Evolutionary conservation across 2,329 filamentous ascomycete species (phyloP).

Genomic region (Stemphylium lycopersici): DNA sequence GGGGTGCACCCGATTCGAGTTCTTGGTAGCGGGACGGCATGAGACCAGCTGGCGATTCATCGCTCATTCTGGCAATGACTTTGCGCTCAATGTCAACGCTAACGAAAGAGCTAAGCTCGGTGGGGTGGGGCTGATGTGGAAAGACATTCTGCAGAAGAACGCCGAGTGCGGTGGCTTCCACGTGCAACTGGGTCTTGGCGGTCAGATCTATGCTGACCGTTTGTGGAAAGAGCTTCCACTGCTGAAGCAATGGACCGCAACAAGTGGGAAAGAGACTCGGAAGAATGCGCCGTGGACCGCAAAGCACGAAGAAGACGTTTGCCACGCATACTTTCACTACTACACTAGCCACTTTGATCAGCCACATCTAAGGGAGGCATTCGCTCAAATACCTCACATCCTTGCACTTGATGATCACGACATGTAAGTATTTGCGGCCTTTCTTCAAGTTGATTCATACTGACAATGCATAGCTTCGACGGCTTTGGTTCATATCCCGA

Average conservation of each 20-base stretch:
- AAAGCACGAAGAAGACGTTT: conserved; percentile 91
- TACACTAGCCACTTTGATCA: conserved; percentile 99
- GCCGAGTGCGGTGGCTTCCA: conserved; percentile 96
- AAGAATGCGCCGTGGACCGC: conserved; percentile 93
- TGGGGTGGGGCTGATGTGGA: conserved; percentile 97
- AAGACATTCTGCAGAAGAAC: conserved; percentile 97
- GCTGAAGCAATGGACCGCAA: conserved; percentile 92
- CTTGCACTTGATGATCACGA: conserved; percentile 96
- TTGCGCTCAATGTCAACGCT: conserved; percentile 83
- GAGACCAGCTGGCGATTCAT: conserved; percentile 96
- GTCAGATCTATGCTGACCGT: conserved; percentile 93
- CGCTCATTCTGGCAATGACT: conserved; percentile 95
- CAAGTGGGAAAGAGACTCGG: conserved; percentile 89
- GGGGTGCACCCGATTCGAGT: conserved; percentile 97
- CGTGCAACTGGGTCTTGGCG: conserved; percentile 86
- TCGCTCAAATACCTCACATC: conserved; percentile 95
- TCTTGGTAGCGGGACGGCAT: conserved; percentile 86
- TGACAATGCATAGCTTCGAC: conserved; percentile 71
- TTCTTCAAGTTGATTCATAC: not conserved
- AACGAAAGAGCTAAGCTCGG: conserved; percentile 86
- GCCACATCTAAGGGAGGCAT: conserved; percentile 90
- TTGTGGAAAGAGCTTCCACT: conserved; percentile 96
- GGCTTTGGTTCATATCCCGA: conserved; percentile 97
- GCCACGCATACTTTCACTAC: conserved; percentile 97
- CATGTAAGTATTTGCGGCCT: conserved; percentile 70